These are phyloP conservation scores for Colletotrichum endophyticum DNA, from an alignment of 2,329 filamentous ascomycete species.

Conservation along the genomic window DNA sequence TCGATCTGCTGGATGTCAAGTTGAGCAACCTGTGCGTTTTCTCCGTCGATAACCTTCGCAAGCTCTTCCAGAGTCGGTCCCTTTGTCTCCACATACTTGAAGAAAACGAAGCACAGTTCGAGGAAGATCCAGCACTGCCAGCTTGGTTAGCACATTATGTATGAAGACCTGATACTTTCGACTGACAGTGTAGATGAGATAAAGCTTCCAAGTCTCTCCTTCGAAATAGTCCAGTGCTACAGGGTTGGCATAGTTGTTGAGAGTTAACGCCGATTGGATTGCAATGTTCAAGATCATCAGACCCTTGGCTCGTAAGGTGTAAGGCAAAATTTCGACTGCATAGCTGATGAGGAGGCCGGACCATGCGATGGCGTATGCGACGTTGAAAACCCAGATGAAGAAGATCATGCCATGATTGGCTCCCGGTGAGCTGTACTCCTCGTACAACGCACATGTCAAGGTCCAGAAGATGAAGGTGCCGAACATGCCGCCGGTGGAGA, in stretches of 20 bases:
- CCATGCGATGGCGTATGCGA: conserved; percentile 61
- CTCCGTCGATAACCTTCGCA: conserved; percentile 68
- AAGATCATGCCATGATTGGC: conserved; percentile 48
- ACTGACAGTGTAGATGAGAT: conserved; percentile 60
- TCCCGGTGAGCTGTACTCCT: conserved; percentile 38
- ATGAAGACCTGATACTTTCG: background rate
- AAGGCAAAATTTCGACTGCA: conserved; percentile 55
- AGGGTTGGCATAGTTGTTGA: conserved; percentile 61
- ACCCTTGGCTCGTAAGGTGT: conserved; percentile 55
- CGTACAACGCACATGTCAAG: conserved; percentile 48
- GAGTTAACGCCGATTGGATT: conserved; percentile 58
- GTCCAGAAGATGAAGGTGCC: conserved; percentile 57
- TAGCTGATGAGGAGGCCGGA: conserved; percentile 63
- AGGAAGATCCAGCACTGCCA: conserved; percentile 11
- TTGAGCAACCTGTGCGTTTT: conserved; percentile 53
- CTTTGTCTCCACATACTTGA: conserved; percentile 63
- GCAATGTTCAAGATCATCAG: conserved; percentile 62
- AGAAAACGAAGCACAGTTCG: conserved; percentile 45
- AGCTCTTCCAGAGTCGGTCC: conserved; percentile 71
- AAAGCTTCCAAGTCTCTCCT: conserved; percentile 56
- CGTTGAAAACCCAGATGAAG: conserved; percentile 41
- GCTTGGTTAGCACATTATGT: background rate
- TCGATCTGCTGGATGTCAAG: conserved; percentile 49
- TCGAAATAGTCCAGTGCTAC: conserved; percentile 55
- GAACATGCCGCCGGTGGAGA: conserved; percentile 39